Evolutionary conservation across 139 green algal species (phyloP), one percentile per base, ranked within the genome.

Genomic region (Chlamydomonas applanata): DNA sequence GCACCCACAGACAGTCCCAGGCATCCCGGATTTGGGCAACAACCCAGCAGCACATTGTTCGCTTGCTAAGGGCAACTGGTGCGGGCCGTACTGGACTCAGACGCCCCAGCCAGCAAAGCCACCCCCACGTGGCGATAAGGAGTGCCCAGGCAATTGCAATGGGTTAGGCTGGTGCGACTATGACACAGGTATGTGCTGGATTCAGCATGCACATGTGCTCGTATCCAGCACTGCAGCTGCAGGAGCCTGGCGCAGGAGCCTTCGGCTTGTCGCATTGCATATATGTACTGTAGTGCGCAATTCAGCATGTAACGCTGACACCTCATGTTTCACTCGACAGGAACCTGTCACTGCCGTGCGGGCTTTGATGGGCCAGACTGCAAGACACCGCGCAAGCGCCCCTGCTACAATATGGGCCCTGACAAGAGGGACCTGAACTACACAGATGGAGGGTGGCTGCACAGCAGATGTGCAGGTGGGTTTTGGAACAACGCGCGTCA

Each of bases 311-410:
- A 7, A 7, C 11, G 40, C 40, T 49, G 7, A 49, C 40, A 11
- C 40, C 11, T 7, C 7, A 11, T 19, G 7, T 11, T 19, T 49
- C 40, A 11, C 9, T 7, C 9, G 4, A 7, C 53, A 66, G 59
- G 59, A 24, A 34, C 24, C n/a, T 75, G 75, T 74, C 72, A 71
- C 56, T 84, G 79, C 79, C 79, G 70, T 35, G 71, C 77, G 77
- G 87, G 87, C 20, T 89, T 67, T 63, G 76, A 71, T 2, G 87
- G 87, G 0, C 57, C 66, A 16, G 82, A 83, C 65, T 92, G 87
- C 69, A 45, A 25, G 3, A 33, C 36, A 25, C 73, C 79, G 0
- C 52, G 77, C 33, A 76, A 76, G 74, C 77, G 85, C 45, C 81
- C 85, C 16, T 92, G 87, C 62, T 78, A 71, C 45, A 72, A 80